Conservation (phyloP, 345 rosid genomes). For the Sonneratia caseolaris region DNA sequence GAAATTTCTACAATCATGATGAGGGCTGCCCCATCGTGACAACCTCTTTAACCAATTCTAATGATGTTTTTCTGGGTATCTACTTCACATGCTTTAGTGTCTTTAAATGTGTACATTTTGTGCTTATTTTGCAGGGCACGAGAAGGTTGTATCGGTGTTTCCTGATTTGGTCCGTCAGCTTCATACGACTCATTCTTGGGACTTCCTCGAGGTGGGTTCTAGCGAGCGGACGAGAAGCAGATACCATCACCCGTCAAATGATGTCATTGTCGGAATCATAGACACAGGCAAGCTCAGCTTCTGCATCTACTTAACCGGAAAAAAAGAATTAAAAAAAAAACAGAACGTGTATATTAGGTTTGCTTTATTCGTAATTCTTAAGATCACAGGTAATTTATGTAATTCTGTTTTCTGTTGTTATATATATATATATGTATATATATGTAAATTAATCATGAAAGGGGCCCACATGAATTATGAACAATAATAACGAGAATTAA, state of each 20-base stretch:
- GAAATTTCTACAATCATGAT: not conserved
- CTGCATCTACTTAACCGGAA: not conserved
- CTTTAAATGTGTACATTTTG: not conserved
- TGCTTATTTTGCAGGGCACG: conserved; percentile 26
- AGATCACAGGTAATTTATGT: too few species aligned
- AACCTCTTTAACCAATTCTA: too few species aligned
- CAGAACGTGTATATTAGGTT: not conserved
- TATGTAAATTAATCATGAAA: not conserved
- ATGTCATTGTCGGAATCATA: conserved; percentile 53
- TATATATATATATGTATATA: not conserved
- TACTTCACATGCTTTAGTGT: not conserved
- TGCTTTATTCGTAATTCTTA: not conserved
- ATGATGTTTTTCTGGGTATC: not conserved
- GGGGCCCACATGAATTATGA: not conserved
- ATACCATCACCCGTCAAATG: conserved; percentile 20
- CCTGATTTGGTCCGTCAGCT: conserved; percentile 45
- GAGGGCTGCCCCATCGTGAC: not conserved
- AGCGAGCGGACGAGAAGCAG: conserved; percentile 8
- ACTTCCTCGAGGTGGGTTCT: conserved; percentile 38
- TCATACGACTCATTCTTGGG: conserved; percentile 90
- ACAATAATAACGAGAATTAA: not conserved
- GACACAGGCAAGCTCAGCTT: conserved; percentile 33
- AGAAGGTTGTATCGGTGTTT: conserved; percentile 57
- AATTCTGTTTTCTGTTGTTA: too few species aligned
- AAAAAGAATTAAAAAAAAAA: not conserved